Conservation (phyloP, 257 asterid genomes). For the Solanum neorickii region DNA sequence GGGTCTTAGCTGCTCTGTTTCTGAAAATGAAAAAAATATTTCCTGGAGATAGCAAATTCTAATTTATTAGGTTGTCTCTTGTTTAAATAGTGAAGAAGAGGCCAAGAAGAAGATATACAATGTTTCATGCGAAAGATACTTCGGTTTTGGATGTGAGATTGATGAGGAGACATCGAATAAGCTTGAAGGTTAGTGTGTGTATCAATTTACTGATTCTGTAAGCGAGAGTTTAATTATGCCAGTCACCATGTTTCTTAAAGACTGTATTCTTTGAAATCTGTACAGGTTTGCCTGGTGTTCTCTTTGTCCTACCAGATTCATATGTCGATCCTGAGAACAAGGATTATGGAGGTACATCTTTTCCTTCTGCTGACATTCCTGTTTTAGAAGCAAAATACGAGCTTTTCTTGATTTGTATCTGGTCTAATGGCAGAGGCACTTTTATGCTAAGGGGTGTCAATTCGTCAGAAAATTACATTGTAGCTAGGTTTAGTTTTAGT, state of each 20-base stretch:
- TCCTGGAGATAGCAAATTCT: not conserved
- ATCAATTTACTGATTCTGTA: not conserved
- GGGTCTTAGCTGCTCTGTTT: not conserved
- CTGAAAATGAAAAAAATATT: not conserved
- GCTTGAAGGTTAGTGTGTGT: slow-evolving; percentile 69
- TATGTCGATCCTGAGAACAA: slow-evolving; percentile 96
- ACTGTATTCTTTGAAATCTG: not conserved
- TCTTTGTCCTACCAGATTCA: slow-evolving; percentile 96
- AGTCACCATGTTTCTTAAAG: not conserved
- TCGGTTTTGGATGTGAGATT: slow-evolving; percentile 93
- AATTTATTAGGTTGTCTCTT: not conserved
- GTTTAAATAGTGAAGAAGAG: slow-evolving; percentile 57
- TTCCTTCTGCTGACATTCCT: not conserved
- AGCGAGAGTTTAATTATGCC: not conserved
- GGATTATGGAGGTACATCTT: slow-evolving; percentile 76
- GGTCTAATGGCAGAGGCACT: not conserved
- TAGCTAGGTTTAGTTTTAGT: not conserved
- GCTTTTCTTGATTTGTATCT: not conserved
- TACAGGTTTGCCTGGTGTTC: slow-evolving; percentile 88
- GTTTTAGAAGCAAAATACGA: not conserved
- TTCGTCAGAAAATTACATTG: too few species aligned
- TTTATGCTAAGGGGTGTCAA: not conserved
- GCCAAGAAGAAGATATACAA: slow-evolving; percentile 89
- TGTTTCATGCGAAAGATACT: slow-evolving; percentile 84
- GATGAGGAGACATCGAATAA: slow-evolving; percentile 95